Evolutionary conservation across 352 stramenopile genomes (phyloP), one percentile per base, ranked within the genome.

Genomic region (Pythium plurisporium): DNA sequence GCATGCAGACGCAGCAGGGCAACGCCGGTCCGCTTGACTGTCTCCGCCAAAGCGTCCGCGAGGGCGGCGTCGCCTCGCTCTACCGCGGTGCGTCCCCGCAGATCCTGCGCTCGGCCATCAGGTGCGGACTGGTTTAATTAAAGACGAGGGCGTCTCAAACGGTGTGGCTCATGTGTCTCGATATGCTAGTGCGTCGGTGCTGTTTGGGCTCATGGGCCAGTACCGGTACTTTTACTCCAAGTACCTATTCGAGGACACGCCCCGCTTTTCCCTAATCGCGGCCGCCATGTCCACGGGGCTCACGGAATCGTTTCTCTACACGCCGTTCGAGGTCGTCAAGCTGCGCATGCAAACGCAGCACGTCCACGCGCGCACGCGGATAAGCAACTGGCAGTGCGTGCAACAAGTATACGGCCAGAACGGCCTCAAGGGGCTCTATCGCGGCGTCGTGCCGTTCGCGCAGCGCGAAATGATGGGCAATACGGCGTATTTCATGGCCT

Each of bases 391-490:
- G 75, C 77, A 88, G 52, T 86, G 73, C 57, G 76, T 88, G 43
- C 69, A 69, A 50, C 71, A 88, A 37, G 79, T 91, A 20, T 85
- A 85, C 55, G 55, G 55, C 43, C 74, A 73, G 46, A 87, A 72
- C 50, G 79, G 81, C 40, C 20, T 89, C 4, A 64, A 72, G 26
- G 79, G 81, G n/a, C 72, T 94, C 42, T 94, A 94, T 68, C 83
- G 83, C 5, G 83, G 83, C 6, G 67, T 91, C 36, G 64, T 74
- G 33, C 81, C 81, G 9, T 87, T 67, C 2, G 79, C 79, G 4
- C 64, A 78, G 49, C 79, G 82, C 29, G 83, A 94, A 64, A 91
- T 94, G 81, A 64, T 94, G 31, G 83, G 83, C 49, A 94, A 94
- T 65, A 86, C 80, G 46, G 75, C 79, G 44, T 94, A 94, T 59